Evolutionary conservation across 495 filamentous ascomycete species (phyloP).

Genomic region (Lophiotrema nucula): DNA sequence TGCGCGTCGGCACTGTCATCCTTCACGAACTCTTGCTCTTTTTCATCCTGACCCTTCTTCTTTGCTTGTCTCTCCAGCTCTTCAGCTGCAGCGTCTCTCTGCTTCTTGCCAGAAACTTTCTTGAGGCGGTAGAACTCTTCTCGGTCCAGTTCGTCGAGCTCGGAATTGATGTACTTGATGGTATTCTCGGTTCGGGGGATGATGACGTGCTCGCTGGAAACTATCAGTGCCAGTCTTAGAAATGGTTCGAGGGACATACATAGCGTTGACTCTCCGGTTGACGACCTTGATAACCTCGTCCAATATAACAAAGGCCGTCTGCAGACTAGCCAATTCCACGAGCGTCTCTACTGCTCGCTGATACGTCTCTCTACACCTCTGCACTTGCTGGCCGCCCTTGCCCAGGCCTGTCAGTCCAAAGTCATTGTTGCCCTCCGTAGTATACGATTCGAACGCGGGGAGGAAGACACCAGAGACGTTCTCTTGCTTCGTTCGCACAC

Average conservation of each 20-base stretch:
- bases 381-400: slow-evolving; percentile 96
- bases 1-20: slow-evolving; percentile 49
- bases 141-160: slow-evolving; percentile 95
- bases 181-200: slow-evolving; percentile 98
- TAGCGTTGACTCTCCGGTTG: slow-evolving; percentile 96
- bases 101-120: slow-evolving; percentile 96
- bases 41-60: slow-evolving; percentile 42
- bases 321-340: slow-evolving; percentile 92
- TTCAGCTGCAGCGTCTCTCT: slow-evolving; percentile 71
- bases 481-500: slow-evolving; percentile 90
- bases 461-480: slow-evolving; percentile 96
- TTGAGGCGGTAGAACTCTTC: slow-evolving; percentile 98
- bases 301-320: slow-evolving; percentile 96
- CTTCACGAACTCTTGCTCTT: slow-evolving; percentile 41
- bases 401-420: slow-evolving; percentile 95
- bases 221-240: neutral
- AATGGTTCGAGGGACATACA: slow-evolving; percentile 55
- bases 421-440: slow-evolving; percentile 86
- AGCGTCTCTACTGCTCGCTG: slow-evolving; percentile 94
- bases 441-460: slow-evolving; percentile 86
- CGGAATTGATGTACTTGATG: slow-evolving; percentile 99
- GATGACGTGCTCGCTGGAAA: slow-evolving; percentile 81
- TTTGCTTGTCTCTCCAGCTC: slow-evolving; percentile 52
- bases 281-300: slow-evolving; percentile 99
- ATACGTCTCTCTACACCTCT: slow-evolving; percentile 93